These are phyloP conservation scores for Scenedesmus sp. DNA, from an alignment of 163 green algal species.

Conservation along the genomic window DNA sequence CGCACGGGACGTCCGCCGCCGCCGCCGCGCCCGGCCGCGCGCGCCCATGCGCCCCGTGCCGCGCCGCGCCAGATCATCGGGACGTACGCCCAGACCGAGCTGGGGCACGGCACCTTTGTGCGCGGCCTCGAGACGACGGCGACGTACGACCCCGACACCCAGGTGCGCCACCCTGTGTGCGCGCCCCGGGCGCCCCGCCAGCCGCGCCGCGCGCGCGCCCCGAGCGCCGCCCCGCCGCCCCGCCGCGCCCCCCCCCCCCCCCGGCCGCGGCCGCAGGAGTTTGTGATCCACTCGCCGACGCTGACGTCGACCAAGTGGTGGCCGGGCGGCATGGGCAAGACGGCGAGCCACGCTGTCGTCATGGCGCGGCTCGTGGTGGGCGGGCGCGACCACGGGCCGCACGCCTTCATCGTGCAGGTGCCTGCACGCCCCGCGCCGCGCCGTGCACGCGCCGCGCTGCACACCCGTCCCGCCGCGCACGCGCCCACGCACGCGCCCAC, in stretches of 20 bases:
- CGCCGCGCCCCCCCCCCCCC: not conserved
- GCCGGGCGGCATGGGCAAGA: conserved; percentile 96
- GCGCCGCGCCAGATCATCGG: conserved; percentile 71
- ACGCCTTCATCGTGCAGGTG: conserved; percentile 91
- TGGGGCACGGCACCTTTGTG: conserved; percentile 96
- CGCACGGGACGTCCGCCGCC: conserved; percentile 27
- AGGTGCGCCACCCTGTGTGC: not conserved
- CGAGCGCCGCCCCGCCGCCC: not conserved
- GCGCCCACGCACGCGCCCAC: too few species aligned
- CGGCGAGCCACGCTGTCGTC: conserved; percentile 87
- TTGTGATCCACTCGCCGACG: conserved; percentile 93
- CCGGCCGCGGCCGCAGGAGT: conserved; percentile 71
- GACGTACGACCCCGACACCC: conserved; percentile 80
- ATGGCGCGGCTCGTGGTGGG: conserved; percentile 88
- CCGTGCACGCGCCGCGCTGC: not conserved
- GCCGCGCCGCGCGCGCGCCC: too few species aligned
- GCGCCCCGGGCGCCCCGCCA: too few species aligned
- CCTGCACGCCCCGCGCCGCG: not conserved
- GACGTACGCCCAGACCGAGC: conserved; percentile 94
- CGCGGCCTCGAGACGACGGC: conserved; percentile 95
- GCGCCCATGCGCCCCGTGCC: not conserved
- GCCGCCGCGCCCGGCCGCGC: conserved; percentile 3
- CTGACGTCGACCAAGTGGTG: conserved; percentile 95
- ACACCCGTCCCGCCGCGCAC: too few species aligned
- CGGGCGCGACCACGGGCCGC: conserved; percentile 84